These are phyloP conservation scores for Quambalaria eucalypti DNA, from an alignment of 1,284 basidiomycete species.

Conservation along the genomic window DNA sequence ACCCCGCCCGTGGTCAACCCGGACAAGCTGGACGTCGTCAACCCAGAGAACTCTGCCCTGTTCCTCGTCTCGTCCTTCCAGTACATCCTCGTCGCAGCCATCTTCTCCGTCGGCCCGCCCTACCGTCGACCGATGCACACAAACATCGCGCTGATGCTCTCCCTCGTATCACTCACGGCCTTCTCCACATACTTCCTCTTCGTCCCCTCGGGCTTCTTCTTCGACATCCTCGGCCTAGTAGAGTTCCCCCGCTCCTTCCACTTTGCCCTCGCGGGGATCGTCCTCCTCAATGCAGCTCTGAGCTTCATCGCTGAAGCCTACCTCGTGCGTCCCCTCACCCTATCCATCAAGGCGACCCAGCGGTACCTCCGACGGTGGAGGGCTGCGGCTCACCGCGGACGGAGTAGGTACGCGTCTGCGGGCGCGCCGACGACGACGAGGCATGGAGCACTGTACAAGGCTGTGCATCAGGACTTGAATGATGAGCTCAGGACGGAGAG, in stretches of 20 bases:
- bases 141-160: constrained; percentile 53
- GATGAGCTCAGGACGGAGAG: no score
- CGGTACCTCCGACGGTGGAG: neutral
- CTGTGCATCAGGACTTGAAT: neutral
- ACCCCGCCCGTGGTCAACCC: constrained; percentile 58
- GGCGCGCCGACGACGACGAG: neutral
- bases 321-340: constrained; percentile 19
- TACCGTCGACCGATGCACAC: constrained; percentile 91
- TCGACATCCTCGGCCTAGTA: constrained; percentile 68
- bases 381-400: neutral
- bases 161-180: constrained; percentile 19
- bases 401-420: neutral
- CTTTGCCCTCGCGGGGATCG: constrained; percentile 61
- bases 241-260: constrained; percentile 64
- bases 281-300: constrained; percentile 62
- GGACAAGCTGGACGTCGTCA: constrained; percentile 75
- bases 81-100: constrained; percentile 89
- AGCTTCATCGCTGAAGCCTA: constrained; percentile 68
- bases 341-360: constrained; percentile 22
- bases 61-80: constrained; percentile 96
- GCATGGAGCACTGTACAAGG: neutral
- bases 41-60: constrained; percentile 84
- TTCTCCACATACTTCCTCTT: constrained; percentile 41
- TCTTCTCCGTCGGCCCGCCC: constrained; percentile 95
- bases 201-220: constrained; percentile 57